phyloP scores from a whole-genome alignment of 305 asterid species.

The Striga hermonthica region DNA sequence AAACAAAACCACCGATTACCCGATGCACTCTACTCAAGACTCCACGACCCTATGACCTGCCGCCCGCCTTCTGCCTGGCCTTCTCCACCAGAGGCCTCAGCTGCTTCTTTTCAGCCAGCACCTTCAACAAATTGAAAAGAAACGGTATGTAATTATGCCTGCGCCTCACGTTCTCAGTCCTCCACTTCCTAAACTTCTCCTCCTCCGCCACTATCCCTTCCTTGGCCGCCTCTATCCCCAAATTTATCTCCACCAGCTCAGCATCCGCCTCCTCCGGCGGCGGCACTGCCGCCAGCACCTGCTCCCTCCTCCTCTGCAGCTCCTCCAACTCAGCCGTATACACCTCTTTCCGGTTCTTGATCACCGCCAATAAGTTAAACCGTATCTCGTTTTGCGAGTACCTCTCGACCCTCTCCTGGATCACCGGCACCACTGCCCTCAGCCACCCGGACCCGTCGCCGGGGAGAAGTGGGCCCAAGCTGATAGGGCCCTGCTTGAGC shows the following conservation, averaged over 20 bases:
- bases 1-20: background rate
- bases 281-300: constrained; percentile 62
- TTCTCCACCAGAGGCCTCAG: constrained; percentile 94
- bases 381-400: constrained; percentile 82
- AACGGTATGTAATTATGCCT: constrained; percentile 94
- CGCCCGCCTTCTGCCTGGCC: constrained; percentile 86
- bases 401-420: constrained; percentile 83
- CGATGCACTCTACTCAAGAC: background rate
- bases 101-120: constrained; percentile 98
- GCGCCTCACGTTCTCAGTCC: constrained; percentile 74
- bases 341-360: constrained; percentile 82
- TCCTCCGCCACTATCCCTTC: constrained; percentile 94
- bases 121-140: constrained; percentile 90
- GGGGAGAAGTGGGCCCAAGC: constrained; percentile 71
- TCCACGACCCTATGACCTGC: constrained; percentile 38
- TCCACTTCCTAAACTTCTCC: constrained; percentile 97
- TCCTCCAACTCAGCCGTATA: constrained; percentile 88
- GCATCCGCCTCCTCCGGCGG: constrained; percentile 67
- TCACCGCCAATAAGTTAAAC: constrained; percentile 80
- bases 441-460: constrained; percentile 73
- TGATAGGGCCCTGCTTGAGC: constrained; percentile 92
- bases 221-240: constrained; percentile 76
- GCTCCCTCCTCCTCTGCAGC: constrained; percentile 81
- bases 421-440: constrained; percentile 71
- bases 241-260: constrained; percentile 54